Evolutionary conservation across 2,329 filamentous ascomycete species (phyloP).

Genomic region (Coniochaeta pulveracea): DNA sequence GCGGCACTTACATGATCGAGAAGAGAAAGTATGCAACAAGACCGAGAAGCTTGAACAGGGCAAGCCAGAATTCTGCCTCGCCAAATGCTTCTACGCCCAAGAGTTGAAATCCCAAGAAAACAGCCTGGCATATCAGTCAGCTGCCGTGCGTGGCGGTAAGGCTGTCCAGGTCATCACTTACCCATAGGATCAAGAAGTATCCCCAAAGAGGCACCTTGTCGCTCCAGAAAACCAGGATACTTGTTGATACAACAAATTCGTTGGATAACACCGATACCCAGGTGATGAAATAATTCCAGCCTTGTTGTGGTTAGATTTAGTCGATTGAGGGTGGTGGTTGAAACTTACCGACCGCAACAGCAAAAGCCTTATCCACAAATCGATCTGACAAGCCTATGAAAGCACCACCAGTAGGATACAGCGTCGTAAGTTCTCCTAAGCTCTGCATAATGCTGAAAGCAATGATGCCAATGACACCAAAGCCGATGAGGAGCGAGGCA

Average conservation of each 20-base stretch:
- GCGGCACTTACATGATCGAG: conserved; percentile 49
- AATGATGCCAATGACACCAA: conserved; percentile 59
- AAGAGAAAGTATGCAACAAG: conserved; percentile 65
- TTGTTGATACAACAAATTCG: conserved; percentile 59
- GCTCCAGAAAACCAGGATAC: conserved; percentile 56
- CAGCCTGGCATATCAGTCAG: conserved; percentile 7
- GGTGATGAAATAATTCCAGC: conserved; percentile 62
- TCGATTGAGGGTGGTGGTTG: too few species aligned
- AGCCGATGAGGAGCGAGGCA: conserved; percentile 62
- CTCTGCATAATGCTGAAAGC: conserved; percentile 61
- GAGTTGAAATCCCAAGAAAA: conserved; percentile 57
- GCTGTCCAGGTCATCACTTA: conserved; percentile 23
- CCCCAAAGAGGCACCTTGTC: conserved; percentile 51
- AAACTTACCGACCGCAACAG: conserved; percentile 57
- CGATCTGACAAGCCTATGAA: conserved; percentile 61
- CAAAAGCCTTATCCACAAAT: conserved; percentile 60
- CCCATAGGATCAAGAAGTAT: conserved; percentile 66
- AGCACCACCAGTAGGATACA: conserved; percentile 60
- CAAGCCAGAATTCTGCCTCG: conserved; percentile 72
- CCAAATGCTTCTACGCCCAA: conserved; percentile 65
- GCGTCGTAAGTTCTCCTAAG: conserved; percentile 61
- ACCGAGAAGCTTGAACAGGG: conserved; percentile 58
- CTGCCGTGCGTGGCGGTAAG: too few species aligned
- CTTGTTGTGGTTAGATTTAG: too few species aligned
- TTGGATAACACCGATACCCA: conserved; percentile 55